Base-by-base conservation (phyloP, 768 basidiomycete species). In the Leccinum sublutescens region DNA sequence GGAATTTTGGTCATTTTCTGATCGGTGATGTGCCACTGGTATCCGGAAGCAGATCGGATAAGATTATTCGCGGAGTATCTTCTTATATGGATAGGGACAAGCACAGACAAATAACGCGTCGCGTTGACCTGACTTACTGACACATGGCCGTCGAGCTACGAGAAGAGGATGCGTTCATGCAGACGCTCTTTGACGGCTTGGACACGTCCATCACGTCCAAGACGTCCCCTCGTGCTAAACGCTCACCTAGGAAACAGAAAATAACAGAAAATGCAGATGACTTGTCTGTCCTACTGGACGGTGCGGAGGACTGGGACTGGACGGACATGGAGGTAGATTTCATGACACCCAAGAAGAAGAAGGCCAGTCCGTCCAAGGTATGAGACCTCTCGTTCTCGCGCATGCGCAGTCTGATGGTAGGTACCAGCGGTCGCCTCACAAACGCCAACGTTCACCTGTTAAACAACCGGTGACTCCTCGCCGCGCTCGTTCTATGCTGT, bases 271-370 rank as follows among this genome's bases (percentile, higher is more conserved):
- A 54, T 23, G 57, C 4, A 5, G 40, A 45, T 27, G 82, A 87
- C 60, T 64, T 87, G 31, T 67, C 73, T 2, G 66, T 73, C 4
- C 76, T 89, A 14, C 66, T 87, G n/a, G 82, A 86, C 29, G 89
- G 87, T 0, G 84, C 83, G 1, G 88, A 87, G 65, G 76, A 80
- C 38, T 88, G 88, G 85, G 86, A 91, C 62, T 85, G 86, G 82
- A 77, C 81, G 33, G 82, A 85, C 59, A 80, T 81, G 77, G 75
- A 78, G 52, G 69, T 74, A 0, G 82, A 84, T 59, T 78, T 79
- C 31, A 60, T 82, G 47, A 80, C 80, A 2, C 85, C 85, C 3
- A 79, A 77, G 58, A 86, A 83, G 57, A 75, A 77, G 33, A 68
- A 68, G 2, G 62, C 64, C 11, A 74, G 73, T 51, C 66, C 63